Base-by-base conservation (phyloP, 2,329 filamentous ascomycete genomes). In the Hypoxylon sp. region DNA sequence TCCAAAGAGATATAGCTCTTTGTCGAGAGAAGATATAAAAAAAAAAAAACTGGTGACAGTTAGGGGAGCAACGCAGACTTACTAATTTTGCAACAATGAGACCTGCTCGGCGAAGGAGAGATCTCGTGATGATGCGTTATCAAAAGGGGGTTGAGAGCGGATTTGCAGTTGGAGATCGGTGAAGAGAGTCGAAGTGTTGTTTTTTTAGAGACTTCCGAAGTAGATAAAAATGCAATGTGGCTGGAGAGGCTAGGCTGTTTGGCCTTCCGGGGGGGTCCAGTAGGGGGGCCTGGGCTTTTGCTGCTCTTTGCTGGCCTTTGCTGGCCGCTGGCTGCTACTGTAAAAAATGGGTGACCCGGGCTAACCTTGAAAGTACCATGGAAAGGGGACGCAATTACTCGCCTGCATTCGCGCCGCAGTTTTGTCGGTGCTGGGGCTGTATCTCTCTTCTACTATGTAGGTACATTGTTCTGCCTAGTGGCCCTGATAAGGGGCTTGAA, bases 21-120 rank as follows among this genome's bases (percentile, higher is more conserved):
- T 70, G 68, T 70, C 55, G 27, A 29, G 23, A 37, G 9, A 35
- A 17, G 9, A 35, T 27, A 26, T 42, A 26, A 47, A 37, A 17
- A 35, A 8, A n/a, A n/a, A n/a, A n/a, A n/a, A n/a, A n/a, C n/a
- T n/a, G n/a, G n/a, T n/a, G n/a, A n/a, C n/a, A n/a, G n/a, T n/a
- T n/a, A n/a, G n/a, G n/a, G n/a, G n/a, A n/a, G n/a, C n/a, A n/a
- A n/a, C n/a, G 41, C 46, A 11, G 31, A 72, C 70, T 72, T 70
- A 72, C 69, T 67, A 70, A n/a, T 63, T 60, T 55, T 58, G 65
- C 65, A 69, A 70, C 62, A 68, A 69, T 68, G 70, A 73, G 70
- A 72, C 70, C 71, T 72, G 71, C 71, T 72, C 71, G 60, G 64
- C 64, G 67, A 70, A 70, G 63, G 70, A 71, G 70, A 72, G 71